Percentiles rank a stretch among this genome's conserved stretches.
These are phyloP conservation scores for Aspergillus flavus DNA, from an alignment of 2,329 filamentous ascomycete species.

Conservation along the genomic window DNA sequence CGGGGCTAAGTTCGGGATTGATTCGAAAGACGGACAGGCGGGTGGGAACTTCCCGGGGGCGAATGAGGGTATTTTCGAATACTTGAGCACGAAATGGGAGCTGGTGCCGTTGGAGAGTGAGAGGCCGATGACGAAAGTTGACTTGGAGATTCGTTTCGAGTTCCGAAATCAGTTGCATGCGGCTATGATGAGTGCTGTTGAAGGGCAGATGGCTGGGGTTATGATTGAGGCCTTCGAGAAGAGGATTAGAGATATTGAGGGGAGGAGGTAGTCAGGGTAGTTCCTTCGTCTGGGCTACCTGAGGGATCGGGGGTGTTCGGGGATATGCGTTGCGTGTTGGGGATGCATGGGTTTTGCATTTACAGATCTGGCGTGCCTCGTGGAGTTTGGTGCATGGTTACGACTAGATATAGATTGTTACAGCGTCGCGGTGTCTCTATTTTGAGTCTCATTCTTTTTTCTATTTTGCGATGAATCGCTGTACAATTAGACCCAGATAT, in stretches of 20 bases:
- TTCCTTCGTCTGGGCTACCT: not conserved
- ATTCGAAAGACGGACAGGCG: slow-evolving; percentile 58
- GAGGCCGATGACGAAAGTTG: slow-evolving; percentile 67
- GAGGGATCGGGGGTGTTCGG: not conserved
- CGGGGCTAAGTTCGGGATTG: slow-evolving; percentile 46
- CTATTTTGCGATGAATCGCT: slow-evolving; percentile 21
- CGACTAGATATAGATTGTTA: slow-evolving; percentile 31
- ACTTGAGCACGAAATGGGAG: slow-evolving; percentile 48
- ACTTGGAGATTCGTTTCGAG: slow-evolving; percentile 75
- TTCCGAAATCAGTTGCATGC: slow-evolving; percentile 90
- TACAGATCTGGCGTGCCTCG: not conserved
- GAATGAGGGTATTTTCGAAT: slow-evolving; percentile 53
- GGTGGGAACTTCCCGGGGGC: slow-evolving; percentile 59
- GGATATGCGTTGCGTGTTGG: not conserved
- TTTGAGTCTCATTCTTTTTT: slow-evolving; percentile 11
- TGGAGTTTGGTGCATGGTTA: slow-evolving; percentile 11
- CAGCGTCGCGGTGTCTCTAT: not conserved
- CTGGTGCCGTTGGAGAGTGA: slow-evolving; percentile 39
- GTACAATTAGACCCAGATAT: slow-evolving; percentile 24
- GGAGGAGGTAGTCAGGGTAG: not conserved
- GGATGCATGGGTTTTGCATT: not conserved
- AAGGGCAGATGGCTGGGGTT: slow-evolving; percentile 77
- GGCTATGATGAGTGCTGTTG: slow-evolving; percentile 76
- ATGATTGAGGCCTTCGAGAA: slow-evolving; percentile 96
- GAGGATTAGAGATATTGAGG: slow-evolving; percentile 66